phyloP scores from a whole-genome alignment of 140 eudicot genomes.

The Cichorium intybus region DNA sequence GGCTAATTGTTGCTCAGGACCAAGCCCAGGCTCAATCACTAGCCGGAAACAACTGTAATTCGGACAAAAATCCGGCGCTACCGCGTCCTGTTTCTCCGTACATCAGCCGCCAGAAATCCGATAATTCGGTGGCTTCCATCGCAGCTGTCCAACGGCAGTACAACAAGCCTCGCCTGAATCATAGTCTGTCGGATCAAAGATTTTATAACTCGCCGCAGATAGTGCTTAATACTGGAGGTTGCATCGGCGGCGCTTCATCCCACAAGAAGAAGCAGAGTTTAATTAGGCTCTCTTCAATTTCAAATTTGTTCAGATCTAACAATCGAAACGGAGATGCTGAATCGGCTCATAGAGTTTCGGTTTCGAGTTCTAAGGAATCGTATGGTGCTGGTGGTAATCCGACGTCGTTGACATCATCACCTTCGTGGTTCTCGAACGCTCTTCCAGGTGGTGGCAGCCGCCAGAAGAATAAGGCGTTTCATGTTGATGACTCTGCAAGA shows the following conservation, averaged over 20 bases:
- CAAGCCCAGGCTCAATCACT: constrained; percentile 16
- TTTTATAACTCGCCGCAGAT: constrained; percentile 66
- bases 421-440: constrained; percentile 42
- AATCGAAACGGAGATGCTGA: constrained; percentile 11
- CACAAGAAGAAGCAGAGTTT: constrained; percentile 25
- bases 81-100: constrained; percentile 71
- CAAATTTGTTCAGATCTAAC: constrained; percentile 49
- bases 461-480: constrained; percentile 38
- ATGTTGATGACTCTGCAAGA: constrained; percentile 29
- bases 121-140: constrained; percentile 13
- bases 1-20: constrained; percentile 42
- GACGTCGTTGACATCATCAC: constrained; percentile 34
- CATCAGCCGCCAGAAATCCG: constrained; percentile 53
- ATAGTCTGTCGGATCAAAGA: constrained; percentile 36
- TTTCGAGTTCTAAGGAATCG: constrained; percentile 30
- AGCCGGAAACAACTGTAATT: constrained; percentile 15
- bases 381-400: constrained; percentile 21
- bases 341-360: constrained; percentile 26
- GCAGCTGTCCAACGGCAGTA: constrained; percentile 9
- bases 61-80: constrained; percentile 39
- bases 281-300: constrained; percentile 36
- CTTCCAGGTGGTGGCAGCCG: constrained; percentile 22
- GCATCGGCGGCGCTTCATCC: constrained; percentile 8
- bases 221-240: constrained; percentile 26
- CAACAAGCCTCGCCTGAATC: constrained; percentile 31